These are phyloP conservation scores for Ulota crispa DNA, from an alignment of 225 moss, liverwort and hornwort species.

Conservation along the genomic window DNA sequence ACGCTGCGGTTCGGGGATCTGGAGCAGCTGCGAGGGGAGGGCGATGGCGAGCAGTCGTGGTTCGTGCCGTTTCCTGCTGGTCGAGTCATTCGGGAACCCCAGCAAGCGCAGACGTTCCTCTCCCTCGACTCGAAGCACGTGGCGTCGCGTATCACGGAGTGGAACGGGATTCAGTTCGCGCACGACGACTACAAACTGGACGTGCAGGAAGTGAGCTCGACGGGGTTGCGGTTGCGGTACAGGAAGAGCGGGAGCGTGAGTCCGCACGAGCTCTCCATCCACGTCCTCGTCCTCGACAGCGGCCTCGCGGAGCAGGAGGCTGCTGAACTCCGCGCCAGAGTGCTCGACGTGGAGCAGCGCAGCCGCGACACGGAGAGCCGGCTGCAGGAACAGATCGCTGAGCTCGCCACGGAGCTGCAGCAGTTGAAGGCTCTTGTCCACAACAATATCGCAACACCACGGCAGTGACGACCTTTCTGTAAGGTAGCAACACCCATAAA, in stretches of 20 bases:
- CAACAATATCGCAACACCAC: not conserved
- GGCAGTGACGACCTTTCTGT: not conserved
- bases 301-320: slow-evolving; percentile 32
- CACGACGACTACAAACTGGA: slow-evolving; percentile 33
- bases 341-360: slow-evolving; percentile 24
- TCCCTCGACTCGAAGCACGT: slow-evolving; percentile 36
- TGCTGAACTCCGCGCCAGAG: not conserved
- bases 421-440: slow-evolving; percentile 21
- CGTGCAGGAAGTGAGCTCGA: slow-evolving; percentile 34
- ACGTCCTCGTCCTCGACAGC: slow-evolving; percentile 27
- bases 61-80: slow-evolving; percentile 43
- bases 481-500: too few relatives aligned
- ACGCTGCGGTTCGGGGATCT: slow-evolving; percentile 30
- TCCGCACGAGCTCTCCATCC: slow-evolving; percentile 27
- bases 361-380: slow-evolving; percentile 27
- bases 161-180: slow-evolving; percentile 30
- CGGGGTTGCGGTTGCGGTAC: slow-evolving; percentile 34
- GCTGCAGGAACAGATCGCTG: slow-evolving; percentile 24
- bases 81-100: slow-evolving; percentile 16
- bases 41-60: slow-evolving; percentile 44
- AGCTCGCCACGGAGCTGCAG: slow-evolving; percentile 20
- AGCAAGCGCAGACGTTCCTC: slow-evolving; percentile 16
- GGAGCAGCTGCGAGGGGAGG: not conserved
- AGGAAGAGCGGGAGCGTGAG: slow-evolving; percentile 29
- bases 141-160: slow-evolving; percentile 31